phyloP scores from a whole-genome alignment of 2,329 filamentous ascomycete genomes.

The Exophiala sideris region DNA sequence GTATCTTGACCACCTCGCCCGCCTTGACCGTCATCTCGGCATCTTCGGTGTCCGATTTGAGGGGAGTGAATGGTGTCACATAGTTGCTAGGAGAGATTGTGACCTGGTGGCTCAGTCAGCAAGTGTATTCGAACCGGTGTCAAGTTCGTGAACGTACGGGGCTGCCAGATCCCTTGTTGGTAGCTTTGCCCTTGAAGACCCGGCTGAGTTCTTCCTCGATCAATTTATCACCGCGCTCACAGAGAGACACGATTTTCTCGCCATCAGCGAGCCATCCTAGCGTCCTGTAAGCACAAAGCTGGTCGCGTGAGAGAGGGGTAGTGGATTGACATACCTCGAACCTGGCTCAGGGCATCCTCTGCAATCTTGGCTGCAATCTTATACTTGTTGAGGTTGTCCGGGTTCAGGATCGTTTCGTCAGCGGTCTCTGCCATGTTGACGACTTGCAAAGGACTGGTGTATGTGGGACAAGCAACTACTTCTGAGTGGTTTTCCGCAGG shows the following conservation, averaged over 20 bases:
- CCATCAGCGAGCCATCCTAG: conserved; percentile 70
- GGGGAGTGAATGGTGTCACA: conserved; percentile 93
- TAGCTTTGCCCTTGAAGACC: conserved; percentile 91
- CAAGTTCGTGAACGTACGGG: conserved; percentile 34
- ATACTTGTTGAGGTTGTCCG: conserved; percentile 96
- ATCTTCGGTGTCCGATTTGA: conserved; percentile 82
- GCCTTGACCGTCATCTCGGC: conserved; percentile 74
- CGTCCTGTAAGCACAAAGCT: conserved; percentile 15
- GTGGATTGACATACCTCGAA: conserved; percentile 52
- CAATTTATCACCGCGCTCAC: conserved; percentile 92
- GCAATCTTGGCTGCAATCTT: conserved; percentile 95
- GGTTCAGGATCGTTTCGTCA: conserved; percentile 70
- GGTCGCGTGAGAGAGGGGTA: conserved; percentile 11
- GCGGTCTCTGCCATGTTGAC: conserved; percentile 18
- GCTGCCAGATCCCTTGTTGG: conserved; percentile 63
- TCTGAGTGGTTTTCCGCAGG: neutral
- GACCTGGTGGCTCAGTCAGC: conserved; percentile 43
- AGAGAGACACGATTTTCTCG: conserved; percentile 89
- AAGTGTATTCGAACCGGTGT: too few species aligned
- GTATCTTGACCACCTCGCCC: conserved; percentile 90
- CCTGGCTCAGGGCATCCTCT: conserved; percentile 88
- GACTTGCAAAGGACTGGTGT: neutral
- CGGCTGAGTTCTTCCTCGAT: conserved; percentile 90
- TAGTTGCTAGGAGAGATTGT: conserved; percentile 92
- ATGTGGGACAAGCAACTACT: neutral